Evolutionary conservation across 2,329 filamentous ascomycete genomes (phyloP).

Genomic region (Penicillium sp.): DNA sequence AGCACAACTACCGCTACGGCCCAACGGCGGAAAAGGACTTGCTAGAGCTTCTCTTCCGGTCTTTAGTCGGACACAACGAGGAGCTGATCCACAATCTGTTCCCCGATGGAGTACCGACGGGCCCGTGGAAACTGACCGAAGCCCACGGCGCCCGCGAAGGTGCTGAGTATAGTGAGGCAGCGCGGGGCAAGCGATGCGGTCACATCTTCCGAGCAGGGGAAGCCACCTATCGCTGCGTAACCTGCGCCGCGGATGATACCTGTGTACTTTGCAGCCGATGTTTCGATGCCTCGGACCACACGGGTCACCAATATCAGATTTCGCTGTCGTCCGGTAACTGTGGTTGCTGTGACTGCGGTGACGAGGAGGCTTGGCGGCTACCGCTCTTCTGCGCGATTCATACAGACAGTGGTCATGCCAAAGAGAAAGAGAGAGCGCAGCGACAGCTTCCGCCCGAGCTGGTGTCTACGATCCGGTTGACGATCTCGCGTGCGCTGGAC

Average conservation of each 20-base stretch:
- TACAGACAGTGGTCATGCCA: constrained; percentile 54
- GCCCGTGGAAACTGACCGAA: constrained; percentile 69
- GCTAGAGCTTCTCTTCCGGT: constrained; percentile 76
- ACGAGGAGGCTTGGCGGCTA: constrained; percentile 85
- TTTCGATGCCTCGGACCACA: constrained; percentile 92
- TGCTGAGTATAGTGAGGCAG: constrained; percentile 88
- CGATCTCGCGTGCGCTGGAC: constrained; percentile 77
- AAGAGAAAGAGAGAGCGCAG: constrained; percentile 54
- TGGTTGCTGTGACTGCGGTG: constrained; percentile 95
- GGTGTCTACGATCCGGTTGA: constrained; percentile 71
- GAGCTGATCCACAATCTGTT: constrained; percentile 78
- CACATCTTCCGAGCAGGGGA: constrained; percentile 96
- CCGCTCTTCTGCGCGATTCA: constrained; percentile 88
- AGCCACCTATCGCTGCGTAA: constrained; percentile 89
- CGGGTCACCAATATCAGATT: constrained; percentile 85
- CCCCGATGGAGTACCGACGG: constrained; percentile 62
- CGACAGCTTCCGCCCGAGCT: constrained; percentile 69
- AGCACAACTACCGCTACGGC: constrained; percentile 70
- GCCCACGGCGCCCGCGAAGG: constrained; percentile 91
- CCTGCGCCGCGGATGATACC: constrained; percentile 89
- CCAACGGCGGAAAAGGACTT: constrained; percentile 66
- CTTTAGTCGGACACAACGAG: constrained; percentile 67
- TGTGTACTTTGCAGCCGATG: constrained; percentile 91
- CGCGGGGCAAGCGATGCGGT: constrained; percentile 87
- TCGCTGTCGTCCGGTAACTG: constrained; percentile 83